Evolutionary conservation across 768 basidiomycete genomes (phyloP).

Genomic region (Suillus spraguei): DNA sequence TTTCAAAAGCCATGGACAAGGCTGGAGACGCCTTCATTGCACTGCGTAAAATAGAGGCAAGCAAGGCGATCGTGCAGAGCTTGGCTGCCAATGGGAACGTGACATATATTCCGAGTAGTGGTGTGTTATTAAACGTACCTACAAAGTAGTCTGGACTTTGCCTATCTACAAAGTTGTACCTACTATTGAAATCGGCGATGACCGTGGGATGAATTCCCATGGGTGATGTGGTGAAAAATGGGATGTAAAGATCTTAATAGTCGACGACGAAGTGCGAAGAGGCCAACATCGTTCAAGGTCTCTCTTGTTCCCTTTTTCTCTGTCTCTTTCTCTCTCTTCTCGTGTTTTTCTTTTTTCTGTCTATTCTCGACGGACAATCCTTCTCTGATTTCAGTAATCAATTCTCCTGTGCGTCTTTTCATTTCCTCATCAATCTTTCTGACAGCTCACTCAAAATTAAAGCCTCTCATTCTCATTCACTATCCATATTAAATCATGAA

Average conservation of each 20-base stretch:
- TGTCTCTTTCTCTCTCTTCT: slow-evolving; percentile 35
- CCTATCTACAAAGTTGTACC: not conserved
- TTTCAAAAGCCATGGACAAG: slow-evolving; percentile 87
- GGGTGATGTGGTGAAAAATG: slow-evolving; percentile 17
- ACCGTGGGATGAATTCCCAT: slow-evolving; percentile 27
- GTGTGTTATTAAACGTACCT: slow-evolving; percentile 84
- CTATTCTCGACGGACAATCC: slow-evolving; percentile 48
- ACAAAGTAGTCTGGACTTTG: slow-evolving; percentile 34
- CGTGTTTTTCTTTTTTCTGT: slow-evolving; percentile 37
- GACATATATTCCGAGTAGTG: slow-evolving; percentile 83
- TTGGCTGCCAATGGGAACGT: slow-evolving; percentile 81
- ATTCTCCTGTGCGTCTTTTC: slow-evolving; percentile 31
- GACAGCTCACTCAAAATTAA: slow-evolving; percentile 1
- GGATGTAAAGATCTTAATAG: slow-evolving; percentile 20
- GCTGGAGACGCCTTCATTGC: slow-evolving; percentile 97
- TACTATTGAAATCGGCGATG: slow-evolving; percentile 16
- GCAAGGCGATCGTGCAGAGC: slow-evolving; percentile 94
- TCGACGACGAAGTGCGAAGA: slow-evolving; percentile 22
- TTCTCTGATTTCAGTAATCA: slow-evolving; percentile 33
- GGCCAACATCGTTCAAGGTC: slow-evolving; percentile 22
- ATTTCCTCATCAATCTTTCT: slow-evolving; percentile 27
- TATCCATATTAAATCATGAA: slow-evolving; percentile 64
- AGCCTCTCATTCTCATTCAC: slow-evolving; percentile 24
- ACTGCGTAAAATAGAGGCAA: slow-evolving; percentile 95
- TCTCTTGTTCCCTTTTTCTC: slow-evolving; percentile 33